Evolutionary conservation across 495 filamentous ascomycete species (phyloP), one percentile per base, ranked within the genome.

Genomic region (Podospora pseudoanserina): DNA sequence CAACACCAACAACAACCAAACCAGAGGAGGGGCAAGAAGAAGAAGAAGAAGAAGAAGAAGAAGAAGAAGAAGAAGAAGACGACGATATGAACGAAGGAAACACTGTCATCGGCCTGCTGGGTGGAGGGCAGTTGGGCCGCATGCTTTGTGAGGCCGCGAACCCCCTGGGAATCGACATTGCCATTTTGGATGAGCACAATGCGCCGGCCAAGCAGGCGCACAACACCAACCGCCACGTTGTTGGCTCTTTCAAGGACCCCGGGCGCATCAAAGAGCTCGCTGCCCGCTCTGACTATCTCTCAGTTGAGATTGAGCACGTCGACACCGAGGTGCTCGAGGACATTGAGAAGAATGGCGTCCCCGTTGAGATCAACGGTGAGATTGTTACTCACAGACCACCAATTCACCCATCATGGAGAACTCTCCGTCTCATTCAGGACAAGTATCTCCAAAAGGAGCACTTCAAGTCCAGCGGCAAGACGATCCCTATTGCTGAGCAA

Each of bases 231-330:
- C 80, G 79, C 67, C 93, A 97, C 77, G 86, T 97, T 57, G 84
- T 88, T 44, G 93, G 93, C 59, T 96, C 92, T 1, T 96, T 96
- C 82, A 91, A 90, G 73, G 89, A 97, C 72, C 80, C 86, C 1
- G 86, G 86, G 28, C 88, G 89, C 34, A 90, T 99, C 68, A 88
- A 87, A 18, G 80, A 92, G 74, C 84, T 99, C 9, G 93, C 96
- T 5, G 81, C 85, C 53, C 76, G 84, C 6, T 95, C 90, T 71
- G 92, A 97, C 75, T 86, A 97, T 16, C 78, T 99, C 34, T 97
- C 96, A 7, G 90, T 95, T n/a, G 95, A 99, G 77, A 98, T 98
- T 70, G 95, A 99, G 80, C 95, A 99, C 82, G 93, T 99, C 65
- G 89, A 99, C 72, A 97, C 94, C 57, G 81, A 92, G 61, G 91